These are phyloP conservation scores for Mallotus repandus DNA, from an alignment of 441 rosid genomes.

Conservation along the genomic window DNA sequence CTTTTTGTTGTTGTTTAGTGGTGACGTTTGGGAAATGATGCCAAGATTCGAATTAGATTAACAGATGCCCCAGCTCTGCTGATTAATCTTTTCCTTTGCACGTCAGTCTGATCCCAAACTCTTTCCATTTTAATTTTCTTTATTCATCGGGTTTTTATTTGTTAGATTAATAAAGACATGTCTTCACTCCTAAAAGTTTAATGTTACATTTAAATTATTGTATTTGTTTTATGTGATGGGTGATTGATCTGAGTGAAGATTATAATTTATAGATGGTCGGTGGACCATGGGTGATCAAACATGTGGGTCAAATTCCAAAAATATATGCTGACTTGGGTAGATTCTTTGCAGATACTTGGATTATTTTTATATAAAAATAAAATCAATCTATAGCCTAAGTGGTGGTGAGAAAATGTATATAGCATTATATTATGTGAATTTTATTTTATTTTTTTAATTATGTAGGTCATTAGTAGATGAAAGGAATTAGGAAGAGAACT, in stretches of 20 bases:
- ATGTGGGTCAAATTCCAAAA: conserved; percentile 18
- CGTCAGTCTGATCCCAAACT: conserved; percentile 18
- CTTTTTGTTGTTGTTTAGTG: conserved; percentile 43
- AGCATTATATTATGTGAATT: too few relatives aligned
- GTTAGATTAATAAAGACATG: too few relatives aligned
- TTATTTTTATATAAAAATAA: too few relatives aligned
- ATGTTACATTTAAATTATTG: too few relatives aligned
- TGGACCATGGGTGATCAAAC: conserved; percentile 15
- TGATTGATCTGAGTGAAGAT: neutral
- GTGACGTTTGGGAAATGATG: conserved; percentile 50
- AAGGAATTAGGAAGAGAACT: too few relatives aligned
- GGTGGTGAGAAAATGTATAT: too few relatives aligned
- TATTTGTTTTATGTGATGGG: neutral
- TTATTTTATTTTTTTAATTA: too few relatives aligned
- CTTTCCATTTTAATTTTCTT: neutral
- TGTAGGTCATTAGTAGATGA: too few relatives aligned
- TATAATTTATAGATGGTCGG: conserved; percentile 1
- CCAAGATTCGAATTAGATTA: conserved; percentile 28
- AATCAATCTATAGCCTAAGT: too few relatives aligned
- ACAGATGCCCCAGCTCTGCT: conserved; percentile 34
- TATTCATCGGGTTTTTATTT: too few relatives aligned
- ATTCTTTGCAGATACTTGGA: conserved; percentile 6
- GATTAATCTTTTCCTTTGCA: conserved; percentile 4
- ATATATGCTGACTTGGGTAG: conserved; percentile 1
- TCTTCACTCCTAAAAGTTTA: too few relatives aligned